phyloP scores from a whole-genome alignment of 106 monocot species.

The Acorus gramineus region DNA sequence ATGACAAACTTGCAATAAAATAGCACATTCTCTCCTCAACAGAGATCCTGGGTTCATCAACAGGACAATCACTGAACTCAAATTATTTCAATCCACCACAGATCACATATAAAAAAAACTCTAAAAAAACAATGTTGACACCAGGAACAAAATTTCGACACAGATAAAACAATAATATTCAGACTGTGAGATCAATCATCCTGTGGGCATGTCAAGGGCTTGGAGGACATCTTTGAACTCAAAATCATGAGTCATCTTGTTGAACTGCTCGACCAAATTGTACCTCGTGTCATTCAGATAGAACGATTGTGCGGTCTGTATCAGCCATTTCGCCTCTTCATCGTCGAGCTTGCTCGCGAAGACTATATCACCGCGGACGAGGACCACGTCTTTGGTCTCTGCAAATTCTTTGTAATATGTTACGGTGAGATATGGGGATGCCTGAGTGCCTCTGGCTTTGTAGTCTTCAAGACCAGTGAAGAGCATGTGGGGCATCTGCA shows the following conservation, averaged over 20 bases:
- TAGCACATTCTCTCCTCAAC: too few relatives aligned
- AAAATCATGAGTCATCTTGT: constrained; percentile 82
- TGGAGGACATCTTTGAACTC: constrained; percentile 93
- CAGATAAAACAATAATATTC: too few relatives aligned
- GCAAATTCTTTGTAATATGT: constrained; percentile 81
- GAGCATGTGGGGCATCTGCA: constrained; percentile 81
- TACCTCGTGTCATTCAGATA: constrained; percentile 78
- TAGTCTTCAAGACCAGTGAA: constrained; percentile 96
- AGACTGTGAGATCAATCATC: too few relatives aligned
- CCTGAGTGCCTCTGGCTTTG: constrained; percentile 91
- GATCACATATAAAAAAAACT: too few relatives aligned
- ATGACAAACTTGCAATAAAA: too few relatives aligned
- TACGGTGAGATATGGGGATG: constrained; percentile 76
- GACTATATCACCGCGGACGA: constrained; percentile 79
- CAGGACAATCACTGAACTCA: too few relatives aligned
- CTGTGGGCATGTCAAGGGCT: constrained; percentile 75
- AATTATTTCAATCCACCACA: too few relatives aligned
- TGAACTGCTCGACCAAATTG: constrained; percentile 85
- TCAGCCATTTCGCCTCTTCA: constrained; percentile 66
- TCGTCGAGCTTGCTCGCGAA: constrained; percentile 87
- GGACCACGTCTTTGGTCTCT: constrained; percentile 74
- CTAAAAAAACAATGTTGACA: too few relatives aligned
- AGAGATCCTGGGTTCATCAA: too few relatives aligned
- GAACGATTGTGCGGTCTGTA: constrained; percentile 72
- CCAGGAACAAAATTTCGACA: too few relatives aligned